Evolutionary conservation across 768 basidiomycete genomes (phyloP).

Genomic region (Hericium rajendrae): DNA sequence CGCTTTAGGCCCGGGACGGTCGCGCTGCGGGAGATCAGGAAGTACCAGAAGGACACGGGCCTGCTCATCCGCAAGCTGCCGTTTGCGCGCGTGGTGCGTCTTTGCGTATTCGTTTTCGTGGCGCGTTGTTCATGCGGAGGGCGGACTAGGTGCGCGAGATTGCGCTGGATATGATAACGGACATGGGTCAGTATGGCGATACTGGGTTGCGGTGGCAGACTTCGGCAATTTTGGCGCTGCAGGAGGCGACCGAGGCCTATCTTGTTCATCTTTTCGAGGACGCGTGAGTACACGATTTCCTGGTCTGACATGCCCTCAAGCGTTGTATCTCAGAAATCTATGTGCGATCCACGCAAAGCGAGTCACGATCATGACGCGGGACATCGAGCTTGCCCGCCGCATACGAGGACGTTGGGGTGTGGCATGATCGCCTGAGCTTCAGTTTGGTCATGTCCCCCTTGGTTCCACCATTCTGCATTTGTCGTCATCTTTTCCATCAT

Average conservation of each 20-base stretch:
- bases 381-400: slow-evolving; percentile 92
- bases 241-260: slow-evolving; percentile 94
- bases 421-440: not conserved
- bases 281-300: slow-evolving; percentile 56
- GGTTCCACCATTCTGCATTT: not conserved
- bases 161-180: slow-evolving; percentile 80
- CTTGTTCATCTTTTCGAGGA: slow-evolving; percentile 97
- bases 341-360: slow-evolving; percentile 98
- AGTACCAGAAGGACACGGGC: slow-evolving; percentile 91
- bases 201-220: slow-evolving; percentile 86
- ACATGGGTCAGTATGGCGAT: slow-evolving; percentile 50
- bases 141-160: slow-evolving; percentile 81
- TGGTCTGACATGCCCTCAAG: not conserved
- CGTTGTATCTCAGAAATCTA: slow-evolving; percentile 52
- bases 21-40: slow-evolving; percentile 85
- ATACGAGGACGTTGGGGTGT: slow-evolving; percentile 89
- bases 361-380: slow-evolving; percentile 95
- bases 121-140: not conserved
- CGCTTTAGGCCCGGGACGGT: slow-evolving; percentile 88
- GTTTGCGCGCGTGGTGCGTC: slow-evolving; percentile 79
- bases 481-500: not conserved
- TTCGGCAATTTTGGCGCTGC: slow-evolving; percentile 85
- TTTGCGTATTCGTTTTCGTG: not conserved
- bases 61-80: slow-evolving; percentile 80
- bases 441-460: not conserved